Conservation (phyloP, 1,284 basidiomycete genomes). For the Papiliotrema fonsecae region DNA sequence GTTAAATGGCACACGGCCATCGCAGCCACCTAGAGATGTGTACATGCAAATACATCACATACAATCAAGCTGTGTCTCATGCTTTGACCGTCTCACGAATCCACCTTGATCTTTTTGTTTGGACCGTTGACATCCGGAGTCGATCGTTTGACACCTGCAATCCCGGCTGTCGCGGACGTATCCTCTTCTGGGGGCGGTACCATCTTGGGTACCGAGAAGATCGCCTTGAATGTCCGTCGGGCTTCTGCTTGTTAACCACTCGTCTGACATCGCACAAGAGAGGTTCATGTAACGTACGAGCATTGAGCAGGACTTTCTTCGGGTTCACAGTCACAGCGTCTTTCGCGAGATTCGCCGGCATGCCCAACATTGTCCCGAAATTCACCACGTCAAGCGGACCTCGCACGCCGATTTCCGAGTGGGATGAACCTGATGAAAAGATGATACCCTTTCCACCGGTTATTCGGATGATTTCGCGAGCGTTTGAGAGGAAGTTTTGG, state of each 20-base stretch:
- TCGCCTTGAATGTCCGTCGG: slow-evolving; percentile 42
- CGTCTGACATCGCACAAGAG: not conserved
- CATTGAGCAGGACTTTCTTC: slow-evolving; percentile 40
- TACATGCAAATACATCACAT: too few species aligned
- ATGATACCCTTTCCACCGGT: slow-evolving; percentile 45
- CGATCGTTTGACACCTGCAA: not conserved
- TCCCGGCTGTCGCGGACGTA: not conserved
- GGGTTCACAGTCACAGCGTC: slow-evolving; percentile 39
- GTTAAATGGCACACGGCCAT: too few species aligned
- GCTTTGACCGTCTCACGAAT: too few species aligned
- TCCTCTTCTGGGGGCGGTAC: slow-evolving; percentile 15
- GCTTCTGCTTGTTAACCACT: slow-evolving; percentile 28
- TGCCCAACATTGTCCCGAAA: slow-evolving; percentile 43
- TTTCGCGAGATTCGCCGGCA: slow-evolving; percentile 48
- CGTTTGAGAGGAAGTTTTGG: slow-evolving; percentile 47
- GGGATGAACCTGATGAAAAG: slow-evolving; percentile 41
- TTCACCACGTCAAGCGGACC: slow-evolving; percentile 46
- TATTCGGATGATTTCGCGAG: slow-evolving; percentile 43
- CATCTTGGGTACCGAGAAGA: slow-evolving; percentile 36
- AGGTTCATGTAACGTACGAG: slow-evolving; percentile 33
- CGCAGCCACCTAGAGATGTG: too few species aligned
- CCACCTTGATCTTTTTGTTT: slow-evolving; percentile 1
- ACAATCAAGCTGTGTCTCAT: not conserved
- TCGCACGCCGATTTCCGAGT: slow-evolving; percentile 24
- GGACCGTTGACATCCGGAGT: not conserved